A percentile compares a stretch with the other conserved stretches of the same genome.
Evolutionary conservation across 129 eudicot species (phyloP).

Genomic region (Flaveria robusta): DNA sequence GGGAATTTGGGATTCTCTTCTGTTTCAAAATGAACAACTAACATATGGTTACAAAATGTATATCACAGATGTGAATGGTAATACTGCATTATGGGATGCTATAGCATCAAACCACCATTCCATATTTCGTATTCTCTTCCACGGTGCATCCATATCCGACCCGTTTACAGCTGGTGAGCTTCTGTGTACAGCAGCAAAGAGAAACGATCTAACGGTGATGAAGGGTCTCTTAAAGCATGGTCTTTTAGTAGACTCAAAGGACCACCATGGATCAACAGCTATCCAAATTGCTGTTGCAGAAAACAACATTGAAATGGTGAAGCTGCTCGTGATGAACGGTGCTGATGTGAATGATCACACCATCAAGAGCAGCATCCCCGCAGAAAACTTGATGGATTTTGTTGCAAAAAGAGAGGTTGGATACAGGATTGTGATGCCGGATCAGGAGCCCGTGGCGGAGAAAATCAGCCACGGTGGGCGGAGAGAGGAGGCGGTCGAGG

Average conservation of each 20-base stretch:
- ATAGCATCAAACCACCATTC: slow-evolving; percentile 73
- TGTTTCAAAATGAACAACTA: background rate
- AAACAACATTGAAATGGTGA: slow-evolving; percentile 57
- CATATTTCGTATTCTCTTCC: slow-evolving; percentile 67
- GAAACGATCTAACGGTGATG: slow-evolving; percentile 61
- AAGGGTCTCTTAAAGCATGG: slow-evolving; percentile 77
- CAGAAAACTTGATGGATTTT: slow-evolving; percentile 50
- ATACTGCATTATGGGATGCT: slow-evolving; percentile 92
- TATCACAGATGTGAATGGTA: slow-evolving; percentile 62
- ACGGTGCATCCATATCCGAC: slow-evolving; percentile 82
- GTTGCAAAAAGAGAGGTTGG: slow-evolving; percentile 72
- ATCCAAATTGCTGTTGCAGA: slow-evolving; percentile 62
- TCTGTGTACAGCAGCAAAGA: slow-evolving; percentile 63
- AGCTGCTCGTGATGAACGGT: slow-evolving; percentile 68
- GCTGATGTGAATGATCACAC: slow-evolving; percentile 52
- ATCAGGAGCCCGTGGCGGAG: slow-evolving; percentile 28
- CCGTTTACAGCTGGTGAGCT: slow-evolving; percentile 82
- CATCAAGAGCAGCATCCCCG: slow-evolving; percentile 35
- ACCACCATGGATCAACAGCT: slow-evolving; percentile 68
- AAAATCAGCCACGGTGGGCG: slow-evolving; percentile 1
- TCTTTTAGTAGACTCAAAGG: slow-evolving; percentile 64
- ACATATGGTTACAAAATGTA: slow-evolving; percentile 18
- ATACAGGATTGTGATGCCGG: slow-evolving; percentile 55
- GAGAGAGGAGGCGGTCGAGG: slow-evolving; percentile 27
- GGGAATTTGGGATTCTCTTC: background rate